Evolutionary conservation across 148 eudicot genomes (phyloP), one percentile per base, ranked within the genome.

Genomic region (Limonium bicolor): DNA sequence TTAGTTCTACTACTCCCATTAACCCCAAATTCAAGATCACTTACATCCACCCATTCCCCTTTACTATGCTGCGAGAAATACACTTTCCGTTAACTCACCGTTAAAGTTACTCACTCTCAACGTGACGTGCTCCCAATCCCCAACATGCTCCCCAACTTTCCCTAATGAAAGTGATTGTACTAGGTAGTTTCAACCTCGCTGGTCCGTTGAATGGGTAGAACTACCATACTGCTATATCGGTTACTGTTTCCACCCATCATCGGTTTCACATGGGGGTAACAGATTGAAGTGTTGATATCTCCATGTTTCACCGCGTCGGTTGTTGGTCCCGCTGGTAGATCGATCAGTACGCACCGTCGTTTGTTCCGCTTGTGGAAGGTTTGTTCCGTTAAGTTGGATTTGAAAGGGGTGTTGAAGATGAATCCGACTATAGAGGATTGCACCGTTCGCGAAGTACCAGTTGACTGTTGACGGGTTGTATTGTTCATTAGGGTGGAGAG

Each of bases 121-220:
- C 3, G 74, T 68, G 0, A 68, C 33, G 21, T 68, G 74, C 48
- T 63, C 74, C 69, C 74, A 68, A 24, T 68, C 74, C 1, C 62
- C 50, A 0, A 68, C 64, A 22, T 68, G 74, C 27, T 68, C 69
- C 4, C 69, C 69, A 6, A 68, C 59, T 20, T 50, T 47, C 6
- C 69, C 69, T 27, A 63, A 36, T 5, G 74, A 53, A 3, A 68
- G 23, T 51, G 46, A 40, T 40, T 28, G 63, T 0, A 63, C 21
- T 17, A 63, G 5, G 3, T 62, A 68, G 42, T 20, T 68, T 68
- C 5, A 55, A 65, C 7, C 29, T 54, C 13, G 69, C 54, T 13
- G 55, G 51, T 2, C 74, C 69, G 25, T 68, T 68, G 51, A 59
- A 68, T 10, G 74, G 74, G 48, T 59, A 68, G 14, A 59, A 68